phyloP scores from a whole-genome alignment of 2,329 filamentous ascomycete genomes.

The Fusarium circinatum region DNA sequence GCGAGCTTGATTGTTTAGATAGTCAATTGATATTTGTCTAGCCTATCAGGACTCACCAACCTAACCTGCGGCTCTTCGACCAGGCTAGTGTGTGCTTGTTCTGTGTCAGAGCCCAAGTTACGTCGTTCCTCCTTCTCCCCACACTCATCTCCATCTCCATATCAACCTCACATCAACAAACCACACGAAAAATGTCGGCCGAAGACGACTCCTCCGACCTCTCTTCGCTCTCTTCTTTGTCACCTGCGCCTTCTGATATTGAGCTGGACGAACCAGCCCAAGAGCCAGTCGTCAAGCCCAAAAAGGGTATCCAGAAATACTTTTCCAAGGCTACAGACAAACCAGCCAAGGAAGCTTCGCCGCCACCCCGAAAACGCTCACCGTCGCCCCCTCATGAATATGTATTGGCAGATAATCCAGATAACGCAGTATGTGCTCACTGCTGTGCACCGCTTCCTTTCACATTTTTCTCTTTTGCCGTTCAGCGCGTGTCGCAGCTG shows the following conservation, averaged over 20 bases:
- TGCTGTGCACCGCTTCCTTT: neutral
- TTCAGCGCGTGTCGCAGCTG: conserved; percentile 51
- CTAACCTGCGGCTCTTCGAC: conserved; percentile 47
- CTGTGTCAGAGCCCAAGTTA: conserved; percentile 42
- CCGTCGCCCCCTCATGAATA: conserved; percentile 92
- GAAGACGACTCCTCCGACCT: conserved; percentile 73
- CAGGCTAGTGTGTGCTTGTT: conserved; percentile 48
- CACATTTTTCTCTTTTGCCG: conserved; percentile 39
- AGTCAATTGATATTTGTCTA: conserved; percentile 41
- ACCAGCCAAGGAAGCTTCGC: conserved; percentile 67
- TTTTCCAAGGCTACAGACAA: conserved; percentile 67
- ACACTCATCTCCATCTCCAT: conserved; percentile 44
- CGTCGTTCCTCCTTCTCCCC: conserved; percentile 48
- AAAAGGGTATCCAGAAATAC: conserved; percentile 72
- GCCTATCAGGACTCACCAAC: conserved; percentile 47
- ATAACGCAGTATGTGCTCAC: conserved; percentile 83
- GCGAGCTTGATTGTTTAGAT: conserved; percentile 20
- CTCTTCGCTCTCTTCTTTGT: conserved; percentile 65
- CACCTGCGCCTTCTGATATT: conserved; percentile 56
- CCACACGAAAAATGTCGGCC: conserved; percentile 61
- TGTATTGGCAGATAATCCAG: conserved; percentile 87
- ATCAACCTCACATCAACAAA: conserved; percentile 42
- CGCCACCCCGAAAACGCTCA: conserved; percentile 79
- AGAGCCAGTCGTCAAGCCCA: conserved; percentile 57
- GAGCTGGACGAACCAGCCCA: conserved; percentile 60